These are phyloP conservation scores for Diutina pseudorugosa DNA, from an alignment of 1,139 yeast genomes.

Conservation along the genomic window DNA sequence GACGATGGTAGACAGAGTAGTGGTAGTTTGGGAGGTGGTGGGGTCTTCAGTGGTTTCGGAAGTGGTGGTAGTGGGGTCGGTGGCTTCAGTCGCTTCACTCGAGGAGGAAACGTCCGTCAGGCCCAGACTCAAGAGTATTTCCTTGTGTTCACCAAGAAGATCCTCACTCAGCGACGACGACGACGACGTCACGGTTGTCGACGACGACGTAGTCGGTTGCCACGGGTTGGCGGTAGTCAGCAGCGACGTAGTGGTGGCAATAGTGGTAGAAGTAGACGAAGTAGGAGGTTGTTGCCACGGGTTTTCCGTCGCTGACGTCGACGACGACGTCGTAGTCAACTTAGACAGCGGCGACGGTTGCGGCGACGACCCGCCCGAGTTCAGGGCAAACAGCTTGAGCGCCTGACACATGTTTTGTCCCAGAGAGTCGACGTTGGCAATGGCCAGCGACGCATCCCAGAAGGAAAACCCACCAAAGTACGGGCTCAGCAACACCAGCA, in stretches of 20 bases:
- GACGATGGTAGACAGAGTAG: too few species aligned
- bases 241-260: neutral
- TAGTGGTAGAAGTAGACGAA: neutral
- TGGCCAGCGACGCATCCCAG: neutral
- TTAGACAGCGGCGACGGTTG: neutral
- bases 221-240: neutral
- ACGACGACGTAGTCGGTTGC: neutral
- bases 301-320: neutral
- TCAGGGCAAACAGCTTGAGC: neutral
- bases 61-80: neutral
- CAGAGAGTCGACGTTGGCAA: neutral
- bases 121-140: too few species aligned
- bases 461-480: constrained; percentile 1
- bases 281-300: neutral
- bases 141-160: too few species aligned
- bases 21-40: neutral
- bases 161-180: neutral
- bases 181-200: neutral
- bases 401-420: neutral
- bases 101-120: too few species aligned
- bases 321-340: neutral
- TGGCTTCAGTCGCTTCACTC: neutral
- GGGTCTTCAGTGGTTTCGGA: neutral
- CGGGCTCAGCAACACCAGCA: neutral
- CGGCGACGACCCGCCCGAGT: neutral